A percentile compares a stretch with the other conserved stretches of the same genome.
phyloP scores from a whole-genome alignment of 805 yeast genomes.

The Myxozyma vanderwaltii region DNA sequence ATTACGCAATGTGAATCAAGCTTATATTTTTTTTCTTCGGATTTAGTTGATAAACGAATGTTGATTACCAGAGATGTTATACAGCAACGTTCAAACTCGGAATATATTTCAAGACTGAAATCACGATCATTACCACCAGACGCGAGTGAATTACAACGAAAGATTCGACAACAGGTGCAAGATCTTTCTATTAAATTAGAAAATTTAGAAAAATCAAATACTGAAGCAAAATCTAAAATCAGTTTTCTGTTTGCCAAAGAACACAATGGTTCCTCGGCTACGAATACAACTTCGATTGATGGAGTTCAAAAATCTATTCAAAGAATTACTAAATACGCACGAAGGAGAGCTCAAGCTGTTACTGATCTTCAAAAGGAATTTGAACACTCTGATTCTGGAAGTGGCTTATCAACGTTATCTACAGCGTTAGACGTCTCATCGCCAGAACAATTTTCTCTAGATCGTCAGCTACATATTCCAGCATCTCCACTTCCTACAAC shows the following conservation, averaged over 20 bases:
- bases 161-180: constrained; percentile 14
- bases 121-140: constrained; percentile 23
- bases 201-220: constrained; percentile 18
- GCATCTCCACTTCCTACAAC: constrained; percentile 1
- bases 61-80: constrained; percentile 11
- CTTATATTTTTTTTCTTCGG: background rate
- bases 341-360: constrained; percentile 22
- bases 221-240: constrained; percentile 22
- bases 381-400: background rate
- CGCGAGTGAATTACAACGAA: constrained; percentile 22
- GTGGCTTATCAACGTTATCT: background rate
- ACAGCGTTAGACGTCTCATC: background rate
- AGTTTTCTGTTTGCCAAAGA: background rate
- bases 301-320: constrained; percentile 26
- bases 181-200: constrained; percentile 14
- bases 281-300: constrained; percentile 16
- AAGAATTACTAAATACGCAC: constrained; percentile 23
- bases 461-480: background rate
- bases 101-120: constrained; percentile 8
- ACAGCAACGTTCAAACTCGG: constrained; percentile 19
- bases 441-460: background rate
- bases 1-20: too few relatives aligned
- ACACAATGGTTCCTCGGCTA: background rate
- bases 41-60: constrained; percentile 16
- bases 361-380: constrained; percentile 10